Percentiles rank a stretch among this genome's conserved stretches.
phyloP scores from a whole-genome alignment of 805 yeast genomes.

The Dipodascus albidus region DNA sequence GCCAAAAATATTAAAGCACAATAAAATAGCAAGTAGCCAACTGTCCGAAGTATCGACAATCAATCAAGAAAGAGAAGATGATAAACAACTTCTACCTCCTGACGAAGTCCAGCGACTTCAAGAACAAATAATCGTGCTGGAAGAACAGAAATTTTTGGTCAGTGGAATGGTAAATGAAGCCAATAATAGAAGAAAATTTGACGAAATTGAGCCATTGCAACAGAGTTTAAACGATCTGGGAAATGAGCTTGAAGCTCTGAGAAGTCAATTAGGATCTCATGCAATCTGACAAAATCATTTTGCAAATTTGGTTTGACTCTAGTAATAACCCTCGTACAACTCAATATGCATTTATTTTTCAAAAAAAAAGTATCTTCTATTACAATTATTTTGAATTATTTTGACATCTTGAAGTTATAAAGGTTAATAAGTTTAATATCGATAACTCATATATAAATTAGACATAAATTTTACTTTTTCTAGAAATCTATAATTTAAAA shows the following conservation, averaged over 20 bases:
- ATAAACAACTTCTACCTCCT: neutral
- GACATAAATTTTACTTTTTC: too few relatives aligned
- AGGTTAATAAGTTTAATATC: too few relatives aligned
- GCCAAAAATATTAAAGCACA: constrained; percentile 33
- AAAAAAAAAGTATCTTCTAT: too few relatives aligned
- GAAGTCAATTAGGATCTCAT: neutral
- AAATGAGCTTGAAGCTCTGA: constrained; percentile 28
- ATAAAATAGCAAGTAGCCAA: constrained; percentile 7
- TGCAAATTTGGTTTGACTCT: too few relatives aligned
- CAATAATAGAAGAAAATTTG: constrained; percentile 60
- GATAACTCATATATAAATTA: too few relatives aligned
- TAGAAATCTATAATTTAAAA: too few relatives aligned
- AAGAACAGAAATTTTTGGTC: constrained; percentile 71
- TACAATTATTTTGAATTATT: too few relatives aligned
- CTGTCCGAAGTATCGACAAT: constrained; percentile 2
- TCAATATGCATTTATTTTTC: too few relatives aligned
- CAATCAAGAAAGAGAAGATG: neutral
- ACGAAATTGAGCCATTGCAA: constrained; percentile 54
- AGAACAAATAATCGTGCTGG: constrained; percentile 74
- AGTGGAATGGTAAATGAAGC: constrained; percentile 50
- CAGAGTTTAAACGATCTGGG: constrained; percentile 48
- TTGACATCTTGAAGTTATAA: too few relatives aligned
- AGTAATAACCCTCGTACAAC: too few relatives aligned
- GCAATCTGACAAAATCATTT: neutral
- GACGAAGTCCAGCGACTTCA: constrained; percentile 21